phyloP scores from a whole-genome alignment of 306 rosid species.

The Begonia peltatifolia region DNA sequence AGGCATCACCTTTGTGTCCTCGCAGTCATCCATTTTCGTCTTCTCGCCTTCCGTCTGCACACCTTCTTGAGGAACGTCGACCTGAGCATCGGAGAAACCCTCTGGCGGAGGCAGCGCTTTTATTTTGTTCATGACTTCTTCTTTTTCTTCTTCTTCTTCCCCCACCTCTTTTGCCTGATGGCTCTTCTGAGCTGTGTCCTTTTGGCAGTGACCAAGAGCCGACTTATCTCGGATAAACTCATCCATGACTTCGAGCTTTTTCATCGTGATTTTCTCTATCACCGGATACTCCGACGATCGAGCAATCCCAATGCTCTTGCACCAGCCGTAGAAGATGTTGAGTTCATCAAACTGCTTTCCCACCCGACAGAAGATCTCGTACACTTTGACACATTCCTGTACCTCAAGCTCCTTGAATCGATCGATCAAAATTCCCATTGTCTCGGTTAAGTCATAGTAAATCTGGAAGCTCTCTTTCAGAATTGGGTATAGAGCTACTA shows the following conservation, averaged over 20 bases:
- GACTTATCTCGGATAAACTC: slow-evolving; percentile 53
- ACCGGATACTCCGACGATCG: slow-evolving; percentile 83
- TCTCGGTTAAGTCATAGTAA: slow-evolving; percentile 56
- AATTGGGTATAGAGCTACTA: slow-evolving; percentile 55
- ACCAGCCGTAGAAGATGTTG: slow-evolving; percentile 57
- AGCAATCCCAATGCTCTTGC: slow-evolving; percentile 46
- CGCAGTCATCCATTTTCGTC: slow-evolving; percentile 2
- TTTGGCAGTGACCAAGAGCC: slow-evolving; percentile 17
- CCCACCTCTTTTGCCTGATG: slow-evolving; percentile 2
- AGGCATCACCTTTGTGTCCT: slow-evolving; percentile 6
- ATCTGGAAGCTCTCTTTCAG: slow-evolving; percentile 72
- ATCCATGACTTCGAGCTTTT: slow-evolving; percentile 72
- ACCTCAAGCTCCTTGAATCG: slow-evolving; percentile 52
- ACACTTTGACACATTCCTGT: slow-evolving; percentile 40
- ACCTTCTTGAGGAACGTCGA: slow-evolving; percentile 13
- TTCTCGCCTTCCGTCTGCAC: slow-evolving; percentile 12
- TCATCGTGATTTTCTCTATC: slow-evolving; percentile 50
- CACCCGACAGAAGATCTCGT: slow-evolving; percentile 58
- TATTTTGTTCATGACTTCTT: slow-evolving; percentile 31
- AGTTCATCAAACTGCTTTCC: slow-evolving; percentile 83
- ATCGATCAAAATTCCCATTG: slow-evolving; percentile 37
- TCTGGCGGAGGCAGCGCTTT: slow-evolving; percentile 70
- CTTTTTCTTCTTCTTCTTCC: slow-evolving; percentile 7
- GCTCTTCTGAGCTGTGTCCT: neutral
- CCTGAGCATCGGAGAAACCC: slow-evolving; percentile 9